phyloP scores from a whole-genome alignment of 176 grass and related monocot species.

The Oryza australiensis region DNA sequence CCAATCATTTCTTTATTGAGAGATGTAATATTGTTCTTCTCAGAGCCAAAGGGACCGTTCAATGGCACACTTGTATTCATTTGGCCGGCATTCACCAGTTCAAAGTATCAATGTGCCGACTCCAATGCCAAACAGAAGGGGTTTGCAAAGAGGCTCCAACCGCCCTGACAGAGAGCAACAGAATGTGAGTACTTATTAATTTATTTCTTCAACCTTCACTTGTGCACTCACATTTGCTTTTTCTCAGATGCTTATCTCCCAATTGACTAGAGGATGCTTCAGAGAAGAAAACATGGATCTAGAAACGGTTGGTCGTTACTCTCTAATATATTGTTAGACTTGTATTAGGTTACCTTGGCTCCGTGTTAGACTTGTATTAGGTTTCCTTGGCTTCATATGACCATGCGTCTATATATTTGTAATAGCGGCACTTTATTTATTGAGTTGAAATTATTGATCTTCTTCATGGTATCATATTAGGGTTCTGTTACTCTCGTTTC shows the following conservation, averaged over 20 bases:
- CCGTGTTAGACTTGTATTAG: no score
- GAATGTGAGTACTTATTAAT: conserved; percentile 49
- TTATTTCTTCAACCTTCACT: conserved; percentile 20
- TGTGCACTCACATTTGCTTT: conserved; percentile 30
- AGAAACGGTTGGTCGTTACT: conserved; percentile 51
- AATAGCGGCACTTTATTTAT: no score
- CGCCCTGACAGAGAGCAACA: conserved; percentile 49
- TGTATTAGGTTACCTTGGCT: no score
- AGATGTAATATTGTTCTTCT: conserved; percentile 21
- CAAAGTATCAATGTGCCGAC: conserved; percentile 10
- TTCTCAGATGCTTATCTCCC: conserved; percentile 69
- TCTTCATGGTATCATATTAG: no score
- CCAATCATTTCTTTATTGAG: conserved; percentile 20
- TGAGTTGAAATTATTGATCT: no score
- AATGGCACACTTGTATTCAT: conserved; percentile 65
- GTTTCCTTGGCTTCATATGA: no score
- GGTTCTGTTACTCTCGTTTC: no score
- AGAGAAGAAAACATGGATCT: conserved; percentile 65
- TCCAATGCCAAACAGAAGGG: conserved; percentile 45
- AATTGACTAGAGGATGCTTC: conserved; percentile 56
- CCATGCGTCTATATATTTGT: no score
- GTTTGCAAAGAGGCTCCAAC: conserved; percentile 44
- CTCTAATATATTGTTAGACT: no score
- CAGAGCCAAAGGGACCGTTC: conserved; percentile 64
- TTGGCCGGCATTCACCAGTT: conserved; percentile 28